These are phyloP conservation scores for Benincasa hispida DNA, from an alignment of 306 rosid species.

Conservation along the genomic window DNA sequence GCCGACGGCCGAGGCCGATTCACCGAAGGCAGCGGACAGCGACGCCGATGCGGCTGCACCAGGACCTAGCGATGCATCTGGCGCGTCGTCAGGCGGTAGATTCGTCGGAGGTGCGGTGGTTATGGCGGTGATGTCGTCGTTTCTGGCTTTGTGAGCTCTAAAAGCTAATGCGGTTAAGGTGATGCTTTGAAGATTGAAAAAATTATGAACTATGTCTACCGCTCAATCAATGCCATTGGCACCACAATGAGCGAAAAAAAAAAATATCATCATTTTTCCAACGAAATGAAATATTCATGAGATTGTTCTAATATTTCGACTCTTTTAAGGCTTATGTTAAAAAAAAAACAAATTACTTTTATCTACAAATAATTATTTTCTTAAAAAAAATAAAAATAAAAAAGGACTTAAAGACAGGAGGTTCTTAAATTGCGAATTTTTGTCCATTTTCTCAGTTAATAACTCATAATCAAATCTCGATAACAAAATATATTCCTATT, in stretches of 20 bases:
- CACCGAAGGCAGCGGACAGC: background rate
- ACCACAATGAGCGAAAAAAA: background rate
- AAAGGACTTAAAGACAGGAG: no score
- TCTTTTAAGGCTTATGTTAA: background rate
- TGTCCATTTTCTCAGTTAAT: no score
- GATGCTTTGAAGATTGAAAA: background rate
- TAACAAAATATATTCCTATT: no score
- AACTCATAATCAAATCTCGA: no score
- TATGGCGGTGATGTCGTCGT: background rate
- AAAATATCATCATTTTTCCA: background rate
- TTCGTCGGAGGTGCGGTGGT: background rate
- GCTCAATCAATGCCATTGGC: background rate
- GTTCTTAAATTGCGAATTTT: no score
- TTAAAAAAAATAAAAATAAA: no score
- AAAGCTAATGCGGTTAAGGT: background rate
- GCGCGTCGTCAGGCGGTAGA: background rate
- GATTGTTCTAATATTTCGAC: background rate
- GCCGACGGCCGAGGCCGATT: background rate
- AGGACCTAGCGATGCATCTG: background rate
- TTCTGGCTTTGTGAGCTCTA: background rate
- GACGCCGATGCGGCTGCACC: background rate
- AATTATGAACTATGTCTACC: background rate
- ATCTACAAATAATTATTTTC: no score
- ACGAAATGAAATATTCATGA: background rate
- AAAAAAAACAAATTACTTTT: no score